Conservation (phyloP, 2,329 filamentous ascomycete genomes). For the Diaporthe capsici region DNA sequence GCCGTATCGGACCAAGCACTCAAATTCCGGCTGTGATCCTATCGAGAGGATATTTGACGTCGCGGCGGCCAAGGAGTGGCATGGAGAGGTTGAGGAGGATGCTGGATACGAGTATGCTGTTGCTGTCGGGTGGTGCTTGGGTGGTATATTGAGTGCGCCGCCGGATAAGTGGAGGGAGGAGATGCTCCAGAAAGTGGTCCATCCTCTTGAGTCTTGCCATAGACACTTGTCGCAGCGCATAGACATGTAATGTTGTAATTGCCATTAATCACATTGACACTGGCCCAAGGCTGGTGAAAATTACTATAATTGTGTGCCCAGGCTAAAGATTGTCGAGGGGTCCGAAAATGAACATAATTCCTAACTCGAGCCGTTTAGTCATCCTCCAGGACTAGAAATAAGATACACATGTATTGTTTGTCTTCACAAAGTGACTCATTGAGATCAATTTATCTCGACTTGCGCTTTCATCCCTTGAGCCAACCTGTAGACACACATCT, state of each 20-base stretch:
- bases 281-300: too few relatives aligned
- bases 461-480: too few relatives aligned
- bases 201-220: neutral
- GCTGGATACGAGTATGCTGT: neutral
- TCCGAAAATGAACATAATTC: too few relatives aligned
- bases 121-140: constrained; percentile 1
- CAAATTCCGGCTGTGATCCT: neutral
- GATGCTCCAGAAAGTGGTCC: neutral
- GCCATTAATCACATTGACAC: too few relatives aligned
- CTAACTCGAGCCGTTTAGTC: too few relatives aligned
- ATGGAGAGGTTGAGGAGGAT: neutral
- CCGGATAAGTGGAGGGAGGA: neutral
- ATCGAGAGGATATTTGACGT: neutral
- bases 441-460: too few relatives aligned
- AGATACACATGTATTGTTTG: too few relatives aligned
- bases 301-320: too few relatives aligned
- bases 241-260: neutral
- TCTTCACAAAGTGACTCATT: too few relatives aligned
- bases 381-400: too few relatives aligned
- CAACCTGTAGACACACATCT: too few relatives aligned
- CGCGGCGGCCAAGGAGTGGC: neutral
- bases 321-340: too few relatives aligned
- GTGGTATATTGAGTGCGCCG: neutral
- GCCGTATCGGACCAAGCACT: neutral
- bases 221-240: neutral